Percentiles rank a stretch among this genome's conserved stretches.
phyloP scores from a whole-genome alignment of 495 filamentous ascomycete genomes.

The Aspergillus carlsbadensis region DNA sequence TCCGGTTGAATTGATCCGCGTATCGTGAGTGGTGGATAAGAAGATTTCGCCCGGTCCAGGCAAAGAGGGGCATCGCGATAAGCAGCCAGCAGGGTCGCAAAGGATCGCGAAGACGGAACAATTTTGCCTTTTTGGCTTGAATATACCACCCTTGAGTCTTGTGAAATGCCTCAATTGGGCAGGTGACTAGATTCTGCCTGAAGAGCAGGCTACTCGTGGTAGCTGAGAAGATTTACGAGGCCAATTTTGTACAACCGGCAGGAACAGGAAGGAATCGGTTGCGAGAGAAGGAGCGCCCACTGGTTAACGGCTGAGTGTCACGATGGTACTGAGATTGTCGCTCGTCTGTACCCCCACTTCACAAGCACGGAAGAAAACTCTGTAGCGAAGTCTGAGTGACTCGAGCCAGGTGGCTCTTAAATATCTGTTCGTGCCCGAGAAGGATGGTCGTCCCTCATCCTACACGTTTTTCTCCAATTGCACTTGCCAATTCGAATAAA shows the following conservation, averaged over 20 bases:
- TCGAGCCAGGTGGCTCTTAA: neutral
- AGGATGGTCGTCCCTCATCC: neutral
- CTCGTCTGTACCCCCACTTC: neutral
- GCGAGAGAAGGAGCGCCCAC: neutral
- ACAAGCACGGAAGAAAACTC: neutral
- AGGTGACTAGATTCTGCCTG: neutral
- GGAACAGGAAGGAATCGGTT: neutral
- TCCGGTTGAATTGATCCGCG: constrained; percentile 3
- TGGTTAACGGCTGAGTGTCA: neutral
- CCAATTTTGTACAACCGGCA: neutral
- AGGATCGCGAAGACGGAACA: neutral
- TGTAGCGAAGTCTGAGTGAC: neutral
- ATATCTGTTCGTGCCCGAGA: neutral
- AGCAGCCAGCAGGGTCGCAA: neutral
- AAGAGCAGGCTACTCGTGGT: neutral
- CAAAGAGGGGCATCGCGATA: constrained; percentile 8
- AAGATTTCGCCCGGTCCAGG: neutral
- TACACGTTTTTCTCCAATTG: neutral
- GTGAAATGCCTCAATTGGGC: neutral
- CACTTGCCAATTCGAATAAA: constrained; percentile 16
- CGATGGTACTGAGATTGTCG: neutral
- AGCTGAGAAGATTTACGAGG: neutral
- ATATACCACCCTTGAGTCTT: neutral
- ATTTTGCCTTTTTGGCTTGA: neutral
- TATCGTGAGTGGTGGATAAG: neutral